phyloP scores from a whole-genome alignment of 768 basidiomycete genomes.

The Boletus barrowsii region DNA sequence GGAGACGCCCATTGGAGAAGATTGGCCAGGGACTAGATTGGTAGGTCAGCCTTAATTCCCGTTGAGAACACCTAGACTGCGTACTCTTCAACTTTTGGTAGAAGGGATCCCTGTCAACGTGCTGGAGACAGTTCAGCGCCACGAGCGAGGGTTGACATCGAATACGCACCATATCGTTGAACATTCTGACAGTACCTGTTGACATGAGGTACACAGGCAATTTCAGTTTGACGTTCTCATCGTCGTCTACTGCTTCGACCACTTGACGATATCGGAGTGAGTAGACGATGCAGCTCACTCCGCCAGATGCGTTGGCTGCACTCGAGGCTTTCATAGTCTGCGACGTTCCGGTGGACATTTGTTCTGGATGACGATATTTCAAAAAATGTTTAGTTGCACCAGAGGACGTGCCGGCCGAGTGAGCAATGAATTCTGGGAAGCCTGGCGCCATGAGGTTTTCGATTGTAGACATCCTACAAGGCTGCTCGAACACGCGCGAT shows the following conservation, averaged over 20 bases:
- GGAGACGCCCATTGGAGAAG: constrained; percentile 15
- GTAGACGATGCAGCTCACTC: constrained; percentile 21
- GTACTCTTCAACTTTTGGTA: constrained; percentile 7
- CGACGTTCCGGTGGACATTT: constrained; percentile 16
- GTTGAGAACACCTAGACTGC: too few species aligned
- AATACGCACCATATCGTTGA: constrained; percentile 13
- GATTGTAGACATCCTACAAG: constrained; percentile 16
- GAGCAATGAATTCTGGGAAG: constrained; percentile 22
- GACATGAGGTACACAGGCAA: constrained; percentile 22
- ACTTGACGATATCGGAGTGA: constrained; percentile 18
- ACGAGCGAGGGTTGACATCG: background rate
- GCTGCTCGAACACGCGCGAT: constrained; percentile 18
- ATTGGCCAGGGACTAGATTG: constrained; percentile 14
- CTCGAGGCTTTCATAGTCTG: constrained; percentile 11
- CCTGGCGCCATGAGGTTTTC: constrained; percentile 23
- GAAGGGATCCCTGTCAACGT: constrained; percentile 11
- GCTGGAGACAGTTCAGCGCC: constrained; percentile 6
- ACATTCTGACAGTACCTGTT: constrained; percentile 22
- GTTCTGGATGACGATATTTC: constrained; percentile 21
- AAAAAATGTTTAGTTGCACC: constrained; percentile 17
- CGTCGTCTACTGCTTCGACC: constrained; percentile 4
- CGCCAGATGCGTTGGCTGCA: constrained; percentile 6
- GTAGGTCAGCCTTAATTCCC: background rate
- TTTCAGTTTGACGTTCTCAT: constrained; percentile 10
- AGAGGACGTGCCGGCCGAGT: constrained; percentile 18